A percentile compares a stretch with the other conserved stretches of the same genome.
Evolutionary conservation across 331 rosid genomes (phyloP).

Genomic region (Phaseolus coccineus): DNA sequence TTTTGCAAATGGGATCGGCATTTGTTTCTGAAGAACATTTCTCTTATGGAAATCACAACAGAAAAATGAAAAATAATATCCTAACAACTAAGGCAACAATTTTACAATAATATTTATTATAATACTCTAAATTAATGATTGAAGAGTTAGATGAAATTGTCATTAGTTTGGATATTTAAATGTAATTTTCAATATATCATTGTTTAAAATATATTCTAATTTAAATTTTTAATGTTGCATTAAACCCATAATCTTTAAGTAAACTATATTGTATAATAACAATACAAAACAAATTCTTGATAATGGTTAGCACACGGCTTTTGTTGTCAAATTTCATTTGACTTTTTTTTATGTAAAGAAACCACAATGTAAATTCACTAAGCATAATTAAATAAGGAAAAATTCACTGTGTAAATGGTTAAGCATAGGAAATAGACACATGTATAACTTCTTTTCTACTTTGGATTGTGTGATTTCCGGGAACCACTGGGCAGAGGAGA

Average conservation of each 20-base stretch:
- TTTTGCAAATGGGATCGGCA: no score
- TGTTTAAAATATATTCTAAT: background rate
- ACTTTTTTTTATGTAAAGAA: no score
- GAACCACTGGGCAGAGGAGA: background rate
- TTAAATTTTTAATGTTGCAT: background rate
- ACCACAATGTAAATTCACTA: background rate
- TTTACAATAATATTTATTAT: no score
- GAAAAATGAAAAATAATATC: background rate
- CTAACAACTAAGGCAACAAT: no score
- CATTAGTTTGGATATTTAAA: no score
- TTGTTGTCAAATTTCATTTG: background rate
- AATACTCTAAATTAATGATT: no score
- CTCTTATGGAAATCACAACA: background rate
- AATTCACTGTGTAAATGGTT: background rate
- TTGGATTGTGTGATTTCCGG: background rate
- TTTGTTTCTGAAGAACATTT: background rate
- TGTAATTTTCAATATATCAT: no score
- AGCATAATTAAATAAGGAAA: background rate
- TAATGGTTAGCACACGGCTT: background rate
- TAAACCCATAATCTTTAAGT: background rate
- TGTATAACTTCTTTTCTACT: no score
- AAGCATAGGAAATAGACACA: background rate
- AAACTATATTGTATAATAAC: background rate
- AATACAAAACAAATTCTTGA: background rate
- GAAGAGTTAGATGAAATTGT: no score